Evolutionary conservation across 2,329 filamentous ascomycete genomes (phyloP).

Genomic region (Exophiala viscosa): DNA sequence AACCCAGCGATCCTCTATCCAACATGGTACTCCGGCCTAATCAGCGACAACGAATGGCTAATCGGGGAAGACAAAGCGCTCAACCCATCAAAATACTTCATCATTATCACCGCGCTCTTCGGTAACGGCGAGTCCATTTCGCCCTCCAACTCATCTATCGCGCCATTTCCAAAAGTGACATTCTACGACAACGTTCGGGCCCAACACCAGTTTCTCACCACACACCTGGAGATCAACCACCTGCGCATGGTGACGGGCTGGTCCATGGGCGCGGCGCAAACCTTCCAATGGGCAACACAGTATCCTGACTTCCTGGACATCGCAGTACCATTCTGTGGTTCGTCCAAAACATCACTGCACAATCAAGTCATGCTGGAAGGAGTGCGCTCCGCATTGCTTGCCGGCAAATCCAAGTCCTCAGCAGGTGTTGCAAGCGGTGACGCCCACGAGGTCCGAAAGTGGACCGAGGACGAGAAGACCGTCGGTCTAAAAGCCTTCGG

Average conservation of each 20-base stretch:
- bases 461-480: constrained; percentile 52
- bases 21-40: constrained; percentile 68
- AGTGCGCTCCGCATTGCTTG: constrained; percentile 58
- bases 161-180: constrained; percentile 60
- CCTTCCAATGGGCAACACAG: constrained; percentile 62
- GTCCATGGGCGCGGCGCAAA: constrained; percentile 68
- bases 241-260: constrained; percentile 63
- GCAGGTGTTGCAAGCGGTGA: constrained; percentile 49
- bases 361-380: constrained; percentile 67
- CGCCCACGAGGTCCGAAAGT: constrained; percentile 35
- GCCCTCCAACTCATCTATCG: constrained; percentile 57
- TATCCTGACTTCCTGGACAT: constrained; percentile 65
- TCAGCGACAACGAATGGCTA: constrained; percentile 72
- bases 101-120: constrained; percentile 65
- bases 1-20: constrained; percentile 70
- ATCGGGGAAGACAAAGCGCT: constrained; percentile 63
- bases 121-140: constrained; percentile 67
- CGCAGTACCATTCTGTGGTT: constrained; percentile 63
- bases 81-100: constrained; percentile 62
- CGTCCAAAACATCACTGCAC: constrained; percentile 61
- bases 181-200: constrained; percentile 69
- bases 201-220: constrained; percentile 63
- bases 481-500: constrained; percentile 67
- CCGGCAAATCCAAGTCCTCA: constrained; percentile 53
- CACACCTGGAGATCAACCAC: constrained; percentile 59